Evolutionary conservation across 2,329 filamentous ascomycete genomes (phyloP).

Genomic region (Xylaria sp.): DNA sequence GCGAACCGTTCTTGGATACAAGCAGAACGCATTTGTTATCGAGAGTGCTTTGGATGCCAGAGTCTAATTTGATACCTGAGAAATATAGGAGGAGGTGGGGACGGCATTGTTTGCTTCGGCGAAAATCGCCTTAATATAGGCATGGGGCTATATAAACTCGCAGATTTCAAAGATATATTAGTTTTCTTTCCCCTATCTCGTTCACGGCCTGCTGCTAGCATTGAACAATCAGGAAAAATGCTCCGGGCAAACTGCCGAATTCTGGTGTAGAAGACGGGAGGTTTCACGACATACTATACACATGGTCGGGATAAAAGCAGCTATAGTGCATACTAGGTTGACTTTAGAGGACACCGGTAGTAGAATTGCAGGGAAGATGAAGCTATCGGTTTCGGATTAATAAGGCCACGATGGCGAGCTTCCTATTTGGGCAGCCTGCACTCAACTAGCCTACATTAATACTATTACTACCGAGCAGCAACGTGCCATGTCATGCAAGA

Average conservation of each 20-base stretch:
- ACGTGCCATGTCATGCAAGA: constrained; percentile 10
- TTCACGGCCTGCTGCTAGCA: neutral
- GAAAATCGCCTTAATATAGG: constrained; percentile 51
- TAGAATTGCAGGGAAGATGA: neutral
- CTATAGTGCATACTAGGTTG: neutral
- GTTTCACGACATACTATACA: neutral
- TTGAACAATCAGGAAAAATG: neutral
- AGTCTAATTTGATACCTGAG: constrained; percentile 74
- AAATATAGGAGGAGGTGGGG: constrained; percentile 83
- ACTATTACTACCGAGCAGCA: no score
- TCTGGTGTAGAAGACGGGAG: neutral
- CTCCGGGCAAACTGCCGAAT: neutral
- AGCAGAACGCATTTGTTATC: constrained; percentile 77
- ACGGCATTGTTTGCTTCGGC: constrained; percentile 82
- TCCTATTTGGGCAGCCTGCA: constrained; percentile 20
- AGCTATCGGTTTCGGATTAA: constrained; percentile 1
- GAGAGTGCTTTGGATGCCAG: constrained; percentile 84
- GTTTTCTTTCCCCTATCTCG: neutral
- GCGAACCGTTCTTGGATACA: constrained; percentile 83
- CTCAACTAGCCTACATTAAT: constrained; percentile 13
- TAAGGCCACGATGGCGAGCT: constrained; percentile 27
- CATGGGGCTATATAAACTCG: constrained; percentile 11
- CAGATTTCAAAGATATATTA: constrained; percentile 5
- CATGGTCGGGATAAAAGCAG: neutral
- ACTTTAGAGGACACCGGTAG: neutral